Conservation (phyloP, 176 grass and related monocot species). For the Musa acuminata region DNA sequence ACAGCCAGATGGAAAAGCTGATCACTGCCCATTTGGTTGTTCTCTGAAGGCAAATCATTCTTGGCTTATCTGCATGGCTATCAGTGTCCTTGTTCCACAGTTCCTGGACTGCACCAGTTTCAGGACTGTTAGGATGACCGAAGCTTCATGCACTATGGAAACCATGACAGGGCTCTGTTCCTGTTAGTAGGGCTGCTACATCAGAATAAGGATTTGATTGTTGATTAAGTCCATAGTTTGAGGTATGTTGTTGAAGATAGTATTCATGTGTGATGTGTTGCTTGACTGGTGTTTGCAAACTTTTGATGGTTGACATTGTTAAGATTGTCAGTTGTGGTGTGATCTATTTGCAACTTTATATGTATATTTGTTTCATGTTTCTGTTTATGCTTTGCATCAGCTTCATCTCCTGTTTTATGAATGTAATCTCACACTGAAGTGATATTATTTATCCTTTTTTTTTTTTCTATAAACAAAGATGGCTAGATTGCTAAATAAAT, state of each 20-base stretch:
- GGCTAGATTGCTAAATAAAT: too few relatives aligned
- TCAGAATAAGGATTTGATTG: background rate
- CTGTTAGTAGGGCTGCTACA: background rate
- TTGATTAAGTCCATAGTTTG: background rate
- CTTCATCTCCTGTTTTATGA: too few relatives aligned
- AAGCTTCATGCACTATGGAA: background rate
- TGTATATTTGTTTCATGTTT: too few relatives aligned
- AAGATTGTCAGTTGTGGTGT: too few relatives aligned
- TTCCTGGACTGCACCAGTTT: background rate
- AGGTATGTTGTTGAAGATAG: background rate
- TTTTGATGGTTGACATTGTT: too few relatives aligned
- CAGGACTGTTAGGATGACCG: background rate
- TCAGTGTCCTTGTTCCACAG: background rate
- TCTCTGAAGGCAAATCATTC: slow-evolving; percentile 48
- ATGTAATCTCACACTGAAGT: too few relatives aligned
- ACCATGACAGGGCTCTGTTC: background rate
- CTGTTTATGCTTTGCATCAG: too few relatives aligned
- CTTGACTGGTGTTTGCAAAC: background rate
- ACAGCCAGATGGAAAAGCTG: slow-evolving; percentile 1
- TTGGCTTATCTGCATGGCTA: slow-evolving; percentile 34
- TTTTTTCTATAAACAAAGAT: too few relatives aligned
- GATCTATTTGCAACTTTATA: too few relatives aligned
- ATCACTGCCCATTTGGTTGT: background rate
- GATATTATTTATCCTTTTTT: too few relatives aligned
- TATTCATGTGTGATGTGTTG: background rate